Percentiles rank a stretch among this genome's conserved stretches.
phyloP scores from a whole-genome alignment of 2,329 filamentous ascomycete species.

The Alternaria hordeiaustralica region DNA sequence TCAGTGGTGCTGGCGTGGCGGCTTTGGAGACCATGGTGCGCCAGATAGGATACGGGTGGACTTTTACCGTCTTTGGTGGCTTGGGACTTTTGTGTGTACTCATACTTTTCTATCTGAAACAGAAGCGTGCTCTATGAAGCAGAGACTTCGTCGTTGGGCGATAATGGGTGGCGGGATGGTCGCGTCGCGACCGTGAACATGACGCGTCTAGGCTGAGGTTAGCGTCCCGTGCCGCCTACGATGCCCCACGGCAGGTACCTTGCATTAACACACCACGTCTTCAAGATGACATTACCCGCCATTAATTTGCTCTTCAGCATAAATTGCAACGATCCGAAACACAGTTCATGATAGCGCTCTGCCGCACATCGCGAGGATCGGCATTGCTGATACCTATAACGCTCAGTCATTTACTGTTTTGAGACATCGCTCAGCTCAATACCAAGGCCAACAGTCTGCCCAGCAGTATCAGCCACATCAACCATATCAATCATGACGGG shows the following conservation, averaged over 20 bases:
- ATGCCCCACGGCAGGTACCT: neutral
- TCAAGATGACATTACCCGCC: too few relatives aligned
- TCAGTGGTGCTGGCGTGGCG: neutral
- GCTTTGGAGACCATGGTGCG: neutral
- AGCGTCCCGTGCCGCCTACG: neutral
- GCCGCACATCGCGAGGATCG: too few relatives aligned
- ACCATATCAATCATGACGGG: too few relatives aligned
- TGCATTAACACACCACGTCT: neutral
- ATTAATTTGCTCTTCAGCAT: too few relatives aligned
- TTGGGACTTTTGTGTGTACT: neutral
- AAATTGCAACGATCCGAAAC: too few relatives aligned
- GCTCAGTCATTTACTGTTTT: too few relatives aligned
- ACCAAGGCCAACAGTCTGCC: too few relatives aligned
- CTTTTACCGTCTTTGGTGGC: neutral
- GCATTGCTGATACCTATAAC: too few relatives aligned
- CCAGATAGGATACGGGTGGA: neutral
- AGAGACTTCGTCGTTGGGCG: neutral
- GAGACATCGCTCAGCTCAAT: too few relatives aligned
- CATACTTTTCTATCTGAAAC: neutral
- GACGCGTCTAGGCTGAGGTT: neutral
- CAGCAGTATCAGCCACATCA: too few relatives aligned
- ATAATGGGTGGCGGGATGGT: neutral
- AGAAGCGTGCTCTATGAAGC: neutral
- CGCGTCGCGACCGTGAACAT: neutral
- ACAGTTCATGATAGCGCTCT: too few relatives aligned